Base-by-base conservation (phyloP, 805 yeast species). In the Sungouiella thailandica region DNA sequence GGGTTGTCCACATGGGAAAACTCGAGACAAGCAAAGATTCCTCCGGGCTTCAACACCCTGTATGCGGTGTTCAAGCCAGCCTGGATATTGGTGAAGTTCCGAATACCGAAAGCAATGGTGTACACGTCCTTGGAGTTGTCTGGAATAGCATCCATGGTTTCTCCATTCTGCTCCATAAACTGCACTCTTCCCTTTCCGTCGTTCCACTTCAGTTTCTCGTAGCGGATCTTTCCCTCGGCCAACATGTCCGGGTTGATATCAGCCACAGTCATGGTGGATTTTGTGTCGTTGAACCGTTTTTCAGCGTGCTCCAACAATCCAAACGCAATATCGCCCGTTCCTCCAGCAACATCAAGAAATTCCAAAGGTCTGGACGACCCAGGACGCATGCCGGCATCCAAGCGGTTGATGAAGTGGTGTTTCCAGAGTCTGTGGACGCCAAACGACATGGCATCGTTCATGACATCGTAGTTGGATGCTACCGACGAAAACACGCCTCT, bases 371-470 rank as follows among this genome's bases (percentile, higher is more conserved):
- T 75, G 10, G 65, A 57, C 10, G 78, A 74, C 29, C 90, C 94
- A 4, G 95, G 90, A 53, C 97, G 75, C 68, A 78, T 78, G 22
- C 98, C 98, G 28, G 97, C 95, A 55, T 93, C 96, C 36, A 93
- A 67, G 46, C 85, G 78, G 48, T 78, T 72, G 50, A 93, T 88
- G 56, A 93, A 83, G 54, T 89, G 95, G 53, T 76, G 78, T 56
- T 93, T 93, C 98, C 98, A 93, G 29, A 90, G 66, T 50, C 98
- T 73, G 58, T 93, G 98, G 30, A 93, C 74, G 26, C 98, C 98
- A 57, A 89, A 58, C 5, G 96, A 86, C 98, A 93, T 93, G 28
- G 87, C 95, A 62, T 93, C 98, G 65, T 93, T 93, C 98, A 93
- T 93, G 32, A 87, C 70, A 63, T 93, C 98, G 59, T 93, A 93